A percentile compares a stretch with the other conserved stretches of the same genome.
Conservation (phyloP, 2,329 filamentous ascomycete species). For the Xylogone sp. region DNA sequence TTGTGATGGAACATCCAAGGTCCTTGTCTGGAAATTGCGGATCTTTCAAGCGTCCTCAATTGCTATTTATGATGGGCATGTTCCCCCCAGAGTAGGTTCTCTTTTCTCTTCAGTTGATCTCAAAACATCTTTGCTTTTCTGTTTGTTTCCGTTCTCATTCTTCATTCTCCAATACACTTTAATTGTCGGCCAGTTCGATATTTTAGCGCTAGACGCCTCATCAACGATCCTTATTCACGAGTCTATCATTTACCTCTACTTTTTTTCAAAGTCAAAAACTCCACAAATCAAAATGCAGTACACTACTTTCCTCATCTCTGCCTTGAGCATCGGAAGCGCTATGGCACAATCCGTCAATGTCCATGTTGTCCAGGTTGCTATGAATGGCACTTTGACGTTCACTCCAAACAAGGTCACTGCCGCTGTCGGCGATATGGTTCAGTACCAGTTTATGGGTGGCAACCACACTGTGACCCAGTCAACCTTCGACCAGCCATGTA, state of each 20-base stretch:
- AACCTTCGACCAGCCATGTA: constrained; percentile 67
- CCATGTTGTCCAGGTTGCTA: constrained; percentile 63
- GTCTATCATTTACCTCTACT: neutral
- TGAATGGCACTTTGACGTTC: constrained; percentile 50
- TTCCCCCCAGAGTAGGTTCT: constrained; percentile 9
- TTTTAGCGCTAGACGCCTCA: constrained; percentile 25
- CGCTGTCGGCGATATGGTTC: constrained; percentile 57
- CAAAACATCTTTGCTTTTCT: constrained; percentile 3
- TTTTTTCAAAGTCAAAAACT: neutral
- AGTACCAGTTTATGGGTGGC: constrained; percentile 62
- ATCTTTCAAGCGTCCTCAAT: constrained; percentile 13
- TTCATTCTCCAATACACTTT: constrained; percentile 7
- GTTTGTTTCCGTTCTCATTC: constrained; percentile 7
- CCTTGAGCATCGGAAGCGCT: constrained; percentile 23
- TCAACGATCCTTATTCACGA: constrained; percentile 22
- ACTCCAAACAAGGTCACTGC: constrained; percentile 64
- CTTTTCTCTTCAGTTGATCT: constrained; percentile 7
- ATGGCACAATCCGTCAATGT: constrained; percentile 32
- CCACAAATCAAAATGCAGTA: constrained; percentile 26
- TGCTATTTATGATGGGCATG: constrained; percentile 21
- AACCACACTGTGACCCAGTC: constrained; percentile 83
- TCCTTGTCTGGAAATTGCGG: constrained; percentile 9
- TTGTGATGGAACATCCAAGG: neutral
- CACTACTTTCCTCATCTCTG: constrained; percentile 23
- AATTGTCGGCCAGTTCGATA: constrained; percentile 31